These are phyloP conservation scores for Litchi chinensis DNA, from an alignment of 345 rosid genomes.

Conservation along the genomic window DNA sequence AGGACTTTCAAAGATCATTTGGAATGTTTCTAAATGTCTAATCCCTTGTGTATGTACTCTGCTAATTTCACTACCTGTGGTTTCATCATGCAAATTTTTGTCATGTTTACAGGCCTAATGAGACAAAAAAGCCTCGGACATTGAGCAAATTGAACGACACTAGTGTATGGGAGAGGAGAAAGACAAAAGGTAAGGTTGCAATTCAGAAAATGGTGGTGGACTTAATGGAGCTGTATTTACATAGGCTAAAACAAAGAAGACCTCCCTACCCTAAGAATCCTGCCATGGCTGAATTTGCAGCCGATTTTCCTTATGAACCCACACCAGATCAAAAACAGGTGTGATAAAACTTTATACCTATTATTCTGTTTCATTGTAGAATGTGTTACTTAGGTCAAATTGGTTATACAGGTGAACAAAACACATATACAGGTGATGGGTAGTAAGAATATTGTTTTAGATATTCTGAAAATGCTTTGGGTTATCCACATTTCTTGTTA, in stretches of 20 bases:
- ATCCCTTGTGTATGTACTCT: neutral
- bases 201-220: slow-evolving; percentile 98
- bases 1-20: neutral
- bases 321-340: slow-evolving; percentile 93
- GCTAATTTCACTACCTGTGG: neutral
- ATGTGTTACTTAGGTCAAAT: neutral
- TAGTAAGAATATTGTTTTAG: neutral
- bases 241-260: slow-evolving; percentile 84
- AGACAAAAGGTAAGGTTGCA: slow-evolving; percentile 92
- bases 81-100: slow-evolving; percentile 20
- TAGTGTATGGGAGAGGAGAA: slow-evolving; percentile 83
- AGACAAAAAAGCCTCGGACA: slow-evolving; percentile 69
- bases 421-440: neutral
- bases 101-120: slow-evolving; percentile 68
- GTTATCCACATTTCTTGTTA: neutral
- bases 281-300: slow-evolving; percentile 62
- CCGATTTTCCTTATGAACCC: slow-evolving; percentile 79
- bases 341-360: neutral
- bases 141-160: slow-evolving; percentile 89
- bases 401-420: neutral
- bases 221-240: slow-evolving; percentile 94
- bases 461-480: neutral
- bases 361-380: slow-evolving; percentile 7
- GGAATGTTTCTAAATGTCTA: slow-evolving; percentile 1
- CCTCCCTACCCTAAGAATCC: slow-evolving; percentile 75